Base-by-base conservation (phyloP, 1,139 yeast genomes). In the Pichia sorboxylosa region DNA sequence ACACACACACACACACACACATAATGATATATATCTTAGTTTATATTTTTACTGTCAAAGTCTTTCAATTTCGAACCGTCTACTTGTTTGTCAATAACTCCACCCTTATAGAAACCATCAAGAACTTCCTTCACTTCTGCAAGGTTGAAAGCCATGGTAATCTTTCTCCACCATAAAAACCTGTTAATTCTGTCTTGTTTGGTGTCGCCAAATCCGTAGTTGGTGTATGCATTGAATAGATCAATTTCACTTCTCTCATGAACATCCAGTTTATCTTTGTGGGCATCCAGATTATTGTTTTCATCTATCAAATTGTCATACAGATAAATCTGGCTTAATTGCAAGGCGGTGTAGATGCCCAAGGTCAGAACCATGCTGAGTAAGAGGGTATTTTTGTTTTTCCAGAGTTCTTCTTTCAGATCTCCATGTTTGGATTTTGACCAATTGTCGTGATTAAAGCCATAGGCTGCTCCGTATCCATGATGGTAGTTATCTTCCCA, bases 111-210 rank as follows among this genome's bases (percentile, higher is more conserved):
- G 19, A 50, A 32, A 31, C 44, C 34, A 15, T 37, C 36, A 13
- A 45, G 13, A 10, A 49, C 42, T 24, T 45, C 47, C 24, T 29
- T 34, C 10, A 46, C 33, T 20, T 49, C 52, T 2, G 51, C 51
- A 9, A 46, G 28, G 17, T 33, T 38, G 24, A 52, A 34, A 4
- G 49, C 24, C 46, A 41, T 41, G 15, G 49, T 35, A 8, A 59
- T 57, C 17, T 81, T 55, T 47, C 90, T 59, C 42, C 71, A 72
- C 61, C 78, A 63, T 37, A 79, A 54, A 44, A 80, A 75, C 38
- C 79, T 56, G 41, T 70, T 63, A 24, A 79, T 52, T 32, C 84
- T 48, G 13, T 69, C 65, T 38, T 66, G 49, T 41, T 65, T 66
- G 21, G 66, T 64, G 13, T 58, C 61, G 10, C 74, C 81, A 25